Percentiles rank a stretch among this genome's conserved stretches.
phyloP scores from a whole-genome alignment of 2,329 filamentous ascomycete species.

The Trichoderma cornu-damae region DNA sequence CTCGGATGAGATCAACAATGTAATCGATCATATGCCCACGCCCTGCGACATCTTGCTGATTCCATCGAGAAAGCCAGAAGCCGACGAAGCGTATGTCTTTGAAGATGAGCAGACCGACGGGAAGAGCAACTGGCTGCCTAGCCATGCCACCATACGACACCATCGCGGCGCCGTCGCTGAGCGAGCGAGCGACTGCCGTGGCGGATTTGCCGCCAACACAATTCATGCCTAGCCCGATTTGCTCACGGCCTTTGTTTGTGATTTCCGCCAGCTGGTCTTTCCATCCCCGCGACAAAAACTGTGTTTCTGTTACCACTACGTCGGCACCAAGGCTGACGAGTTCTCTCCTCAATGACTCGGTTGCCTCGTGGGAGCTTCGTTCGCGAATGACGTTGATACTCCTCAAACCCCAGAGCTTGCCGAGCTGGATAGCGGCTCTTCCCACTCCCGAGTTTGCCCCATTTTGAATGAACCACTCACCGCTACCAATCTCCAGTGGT shows the following conservation, averaged over 20 bases:
- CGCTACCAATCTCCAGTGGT: constrained; percentile 42
- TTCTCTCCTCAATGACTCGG: constrained; percentile 53
- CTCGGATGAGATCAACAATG: constrained; percentile 68
- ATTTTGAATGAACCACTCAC: constrained; percentile 96
- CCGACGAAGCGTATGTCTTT: constrained; percentile 84
- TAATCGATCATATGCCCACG: constrained; percentile 81
- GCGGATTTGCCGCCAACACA: constrained; percentile 89
- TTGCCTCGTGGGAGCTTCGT: constrained; percentile 59
- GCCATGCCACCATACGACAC: constrained; percentile 97
- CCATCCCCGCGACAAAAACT: constrained; percentile 56
- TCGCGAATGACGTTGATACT: constrained; percentile 86
- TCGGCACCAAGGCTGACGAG: constrained; percentile 52
- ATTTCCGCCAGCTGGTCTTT: constrained; percentile 55
- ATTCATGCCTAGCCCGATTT: constrained; percentile 76
- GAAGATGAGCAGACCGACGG: constrained; percentile 85
- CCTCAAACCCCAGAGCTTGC: constrained; percentile 76
- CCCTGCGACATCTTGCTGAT: constrained; percentile 63
- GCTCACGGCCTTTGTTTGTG: constrained; percentile 66
- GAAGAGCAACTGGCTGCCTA: constrained; percentile 74
- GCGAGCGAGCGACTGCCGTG: constrained; percentile 67
- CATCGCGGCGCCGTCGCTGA: constrained; percentile 65
- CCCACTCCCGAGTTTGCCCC: constrained; percentile 94
- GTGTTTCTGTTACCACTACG: constrained; percentile 51
- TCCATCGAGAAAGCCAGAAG: constrained; percentile 94
- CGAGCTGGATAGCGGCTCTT: constrained; percentile 84